Base-by-base conservation (phyloP, 2,329 filamentous ascomycete genomes). In the Aspergillus fischeri region DNA sequence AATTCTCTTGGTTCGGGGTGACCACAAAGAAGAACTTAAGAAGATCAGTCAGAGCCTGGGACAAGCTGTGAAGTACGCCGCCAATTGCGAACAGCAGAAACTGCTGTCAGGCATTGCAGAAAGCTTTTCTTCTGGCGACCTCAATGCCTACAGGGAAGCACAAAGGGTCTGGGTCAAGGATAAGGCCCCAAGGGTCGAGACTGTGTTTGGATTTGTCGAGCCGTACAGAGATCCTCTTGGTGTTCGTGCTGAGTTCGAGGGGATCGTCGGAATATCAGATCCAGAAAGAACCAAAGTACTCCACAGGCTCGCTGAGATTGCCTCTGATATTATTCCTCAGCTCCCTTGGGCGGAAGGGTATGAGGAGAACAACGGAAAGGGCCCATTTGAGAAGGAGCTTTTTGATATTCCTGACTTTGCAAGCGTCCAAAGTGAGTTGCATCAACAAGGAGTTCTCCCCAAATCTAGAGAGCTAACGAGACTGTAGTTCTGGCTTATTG, bases 221-320 rank as follows among this genome's bases (percentile, higher is more conserved):
- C 81, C 81, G 0, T 83, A 83, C 63, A 71, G 80, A 49, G 82
- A 84, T 61, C 81, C 81, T 2, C 76, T 81, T 57, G 81, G 80
- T 24, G 78, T 81, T 20, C 77, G 81, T 47, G 78, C 78, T 10
- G 81, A 83, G 59, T 83, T 79, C 76, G 77, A 82, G 68, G 81
- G 79, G 9, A 80, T 83, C 52, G 63, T 71, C 21, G 60, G 64
- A 3, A 63, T 73, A 42, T 55, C 62, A 4, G 63, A 73, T 49
- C 38, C 58, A 17, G 55, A 59, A 4, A 65, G 68, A 49, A 67
- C 67, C 1, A 51, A 45, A 20, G 60, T 57, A 10, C 53, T 73
- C 35, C 58, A 25, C 7, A 35, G 41, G 4, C 57, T 63, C 3
- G 55, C 61, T 9, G 44, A 24, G 11, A 57, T 45, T 35, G 60